Base-by-base conservation (phyloP, 2,329 filamentous ascomycete species). In the Alternaria atra region DNA sequence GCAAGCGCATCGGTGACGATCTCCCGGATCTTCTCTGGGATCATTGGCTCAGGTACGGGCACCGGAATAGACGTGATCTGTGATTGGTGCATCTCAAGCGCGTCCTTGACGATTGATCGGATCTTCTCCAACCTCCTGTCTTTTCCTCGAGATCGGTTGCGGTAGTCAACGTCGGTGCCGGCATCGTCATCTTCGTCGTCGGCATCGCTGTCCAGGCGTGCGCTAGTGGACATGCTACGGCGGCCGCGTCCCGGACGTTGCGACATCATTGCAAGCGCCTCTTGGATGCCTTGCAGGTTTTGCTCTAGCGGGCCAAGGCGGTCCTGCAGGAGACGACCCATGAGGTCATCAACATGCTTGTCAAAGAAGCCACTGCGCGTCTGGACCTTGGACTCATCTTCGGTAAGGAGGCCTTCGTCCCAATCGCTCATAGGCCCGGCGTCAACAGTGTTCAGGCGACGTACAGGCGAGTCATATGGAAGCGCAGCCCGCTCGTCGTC, bases 361-460 rank as follows among this genome's bases (percentile, higher is more conserved):
- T 98, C 93, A 72, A 98, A 97, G 84, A 97, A 98, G 47, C 88
- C 87, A 65, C 91, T 92, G 48, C 93, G 89, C 54, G 89, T 89
- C 66, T 91, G 88, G 57, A 98, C 83, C 79, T 97, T 97, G 52
- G 89, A 87, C 60, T 96, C 92, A 29, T 74, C 76, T 34, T 90
- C 89, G 17, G 92, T 91, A 9, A 91, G 90, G 63, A 97, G 89
- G 47, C 90, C 88, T 73, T 91, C 91, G 73, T 97, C 93, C 95
- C 95, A 99, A 77, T 98, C 94, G 75, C 94, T 97, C 61, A 89
- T 86, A 25, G 90, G 89, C 15, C 90, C 82, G 63, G 87, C 89
- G 29, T 86, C 86, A 34, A 84, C 85, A 61, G 84, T 86, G 69
- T 90, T 88, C 55, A 92, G 83, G 55, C 87, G 86, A 62, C 87